phyloP scores from a whole-genome alignment of 2,329 filamentous ascomycete genomes.

The Aspergillus caelatus region DNA sequence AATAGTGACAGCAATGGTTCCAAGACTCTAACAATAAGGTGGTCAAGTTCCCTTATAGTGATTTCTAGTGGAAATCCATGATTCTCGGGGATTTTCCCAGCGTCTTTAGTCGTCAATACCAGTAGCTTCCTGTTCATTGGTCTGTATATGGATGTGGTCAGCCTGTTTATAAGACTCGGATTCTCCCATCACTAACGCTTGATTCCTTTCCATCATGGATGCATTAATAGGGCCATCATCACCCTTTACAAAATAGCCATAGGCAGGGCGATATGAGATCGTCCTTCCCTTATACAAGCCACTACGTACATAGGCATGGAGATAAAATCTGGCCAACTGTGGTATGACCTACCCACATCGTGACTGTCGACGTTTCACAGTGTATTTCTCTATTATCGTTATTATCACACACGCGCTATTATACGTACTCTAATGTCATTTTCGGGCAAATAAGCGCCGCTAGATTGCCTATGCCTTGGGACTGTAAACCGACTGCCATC shows the following conservation, averaged over 20 bases:
- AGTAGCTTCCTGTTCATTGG: not conserved
- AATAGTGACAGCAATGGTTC: too few species aligned
- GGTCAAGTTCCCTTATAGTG: too few species aligned
- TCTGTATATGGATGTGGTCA: not conserved
- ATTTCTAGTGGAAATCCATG: too few species aligned
- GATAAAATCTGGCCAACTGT: not conserved
- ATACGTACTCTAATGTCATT: constrained; percentile 59
- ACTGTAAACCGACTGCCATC: constrained; percentile 52
- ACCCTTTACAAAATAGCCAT: too few species aligned
- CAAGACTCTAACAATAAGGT: too few species aligned
- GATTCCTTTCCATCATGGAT: not conserved
- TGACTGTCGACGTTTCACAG: not conserved
- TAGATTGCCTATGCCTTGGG: constrained; percentile 53
- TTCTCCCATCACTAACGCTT: not conserved
- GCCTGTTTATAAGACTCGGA: not conserved
- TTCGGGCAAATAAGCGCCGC: constrained; percentile 54
- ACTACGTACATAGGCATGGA: not conserved
- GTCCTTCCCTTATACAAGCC: not conserved
- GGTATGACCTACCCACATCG: not conserved
- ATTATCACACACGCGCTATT: constrained; percentile 40
- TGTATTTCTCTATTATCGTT: not conserved
- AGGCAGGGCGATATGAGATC: not conserved
- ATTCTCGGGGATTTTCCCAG: too few species aligned
- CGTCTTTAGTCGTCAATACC: not conserved
- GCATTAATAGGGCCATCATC: not conserved